Conservation (phyloP, 805 yeast species). For the Yarrowia sp. region DNA sequence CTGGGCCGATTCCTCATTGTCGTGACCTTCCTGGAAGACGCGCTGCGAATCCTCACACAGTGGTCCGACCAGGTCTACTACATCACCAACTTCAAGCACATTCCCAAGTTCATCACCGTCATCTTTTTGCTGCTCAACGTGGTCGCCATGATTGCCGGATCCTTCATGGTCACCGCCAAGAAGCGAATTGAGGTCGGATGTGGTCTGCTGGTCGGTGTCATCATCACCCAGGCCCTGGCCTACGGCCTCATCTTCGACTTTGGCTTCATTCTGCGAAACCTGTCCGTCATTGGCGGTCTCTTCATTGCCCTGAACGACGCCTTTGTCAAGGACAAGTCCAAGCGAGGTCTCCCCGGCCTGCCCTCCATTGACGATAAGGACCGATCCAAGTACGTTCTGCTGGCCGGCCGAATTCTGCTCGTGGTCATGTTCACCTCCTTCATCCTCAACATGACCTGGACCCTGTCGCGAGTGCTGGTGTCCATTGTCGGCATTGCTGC, state of each 20-base stretch:
- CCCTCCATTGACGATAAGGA: slow-evolving; percentile 75
- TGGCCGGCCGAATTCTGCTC: slow-evolving; percentile 87
- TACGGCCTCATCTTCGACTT: slow-evolving; percentile 87
- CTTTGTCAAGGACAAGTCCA: slow-evolving; percentile 75
- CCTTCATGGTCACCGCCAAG: slow-evolving; percentile 72
- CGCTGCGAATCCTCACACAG: slow-evolving; percentile 80
- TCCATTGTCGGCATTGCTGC: slow-evolving; percentile 73
- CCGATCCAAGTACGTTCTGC: slow-evolving; percentile 76
- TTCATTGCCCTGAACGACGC: slow-evolving; percentile 86
- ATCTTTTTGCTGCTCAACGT: slow-evolving; percentile 71
- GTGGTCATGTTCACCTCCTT: slow-evolving; percentile 86
- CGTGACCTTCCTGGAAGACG: slow-evolving; percentile 91
- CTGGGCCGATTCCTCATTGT: slow-evolving; percentile 90
- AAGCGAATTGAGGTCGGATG: slow-evolving; percentile 75
- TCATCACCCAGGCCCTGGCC: slow-evolving; percentile 81
- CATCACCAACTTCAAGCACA: slow-evolving; percentile 76
- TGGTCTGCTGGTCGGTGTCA: slow-evolving; percentile 69
- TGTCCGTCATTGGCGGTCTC: slow-evolving; percentile 91
- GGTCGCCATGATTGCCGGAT: slow-evolving; percentile 72
- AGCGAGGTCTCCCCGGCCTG: slow-evolving; percentile 72
- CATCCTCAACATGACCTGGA: slow-evolving; percentile 73
- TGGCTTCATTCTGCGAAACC: slow-evolving; percentile 81
- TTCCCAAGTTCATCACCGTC: slow-evolving; percentile 79
- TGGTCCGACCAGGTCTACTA: slow-evolving; percentile 92
- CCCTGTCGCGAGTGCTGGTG: slow-evolving; percentile 65